Evolutionary conservation across 2,329 filamentous ascomycete species (phyloP), one percentile per base, ranked within the genome.

Genomic region (Neofusicoccum parvum): DNA sequence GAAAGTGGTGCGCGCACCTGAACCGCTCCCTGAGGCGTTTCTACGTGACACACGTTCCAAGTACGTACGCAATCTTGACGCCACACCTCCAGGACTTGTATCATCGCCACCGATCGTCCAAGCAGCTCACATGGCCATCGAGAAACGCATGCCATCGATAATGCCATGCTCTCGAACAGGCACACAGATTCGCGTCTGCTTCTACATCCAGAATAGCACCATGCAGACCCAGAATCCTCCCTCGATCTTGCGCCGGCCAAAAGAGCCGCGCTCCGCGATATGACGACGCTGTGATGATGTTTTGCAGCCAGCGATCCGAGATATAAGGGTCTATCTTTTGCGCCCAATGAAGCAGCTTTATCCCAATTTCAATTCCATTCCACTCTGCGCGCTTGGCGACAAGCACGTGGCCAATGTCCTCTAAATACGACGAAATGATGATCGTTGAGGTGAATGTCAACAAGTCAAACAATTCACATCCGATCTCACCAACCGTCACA

Each of bases 51-150:
- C 53, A 34, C 15, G 23, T n/a, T 58, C 14, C 53, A 27, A 46
- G 14, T 2, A 14, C 27, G 27, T 59, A 59, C 54, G 54, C 54
- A 59, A 59, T 46, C 12, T 46, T 59, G 54, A 58, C 54, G 39
- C 54, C 54, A 59, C 54, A 34, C 15, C 9, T 34, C 41, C 10
- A 9, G 1, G 53, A 15, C 5, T 43, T 27, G 1, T 36, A 36
- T 46, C 23, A 34, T 46, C 27, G 27, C 54, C 23, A 32, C 39
- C 15, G n/a, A 17, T 17, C 54, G 27, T 10, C 54, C 15, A 20
- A 12, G 20, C n/a, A 15, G 41, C 39, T 45, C 54, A 46, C 54
- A 43, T 45, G 54, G 54, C 20, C 53, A 43, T 56, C 53, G 20
- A 27, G 12, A n/a, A 41, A 45, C 23, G 23, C 23, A 14, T 36